Conservation (phyloP, 148 eudicot genomes). For the Chenopodium berlandieri region DNA sequence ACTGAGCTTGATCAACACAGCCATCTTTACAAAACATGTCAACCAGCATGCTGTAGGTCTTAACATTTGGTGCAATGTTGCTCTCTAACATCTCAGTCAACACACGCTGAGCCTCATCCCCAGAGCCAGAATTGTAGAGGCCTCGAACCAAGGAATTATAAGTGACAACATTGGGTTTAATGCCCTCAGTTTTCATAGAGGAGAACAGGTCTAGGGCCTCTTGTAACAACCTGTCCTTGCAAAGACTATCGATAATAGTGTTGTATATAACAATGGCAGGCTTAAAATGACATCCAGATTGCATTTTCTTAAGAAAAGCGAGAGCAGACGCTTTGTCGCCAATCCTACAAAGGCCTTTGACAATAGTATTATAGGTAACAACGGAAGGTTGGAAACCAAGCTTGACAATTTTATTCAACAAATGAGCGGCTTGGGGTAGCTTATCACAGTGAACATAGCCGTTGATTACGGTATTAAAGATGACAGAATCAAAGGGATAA, state of each 20-base stretch:
- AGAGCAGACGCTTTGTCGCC: neutral
- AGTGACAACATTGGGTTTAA: neutral
- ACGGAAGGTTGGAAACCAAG: neutral
- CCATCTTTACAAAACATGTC: neutral
- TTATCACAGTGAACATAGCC: neutral
- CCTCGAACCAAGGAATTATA: neutral
- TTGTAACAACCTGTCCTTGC: neutral
- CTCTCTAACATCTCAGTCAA: neutral
- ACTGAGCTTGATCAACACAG: neutral
- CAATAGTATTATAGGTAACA: neutral
- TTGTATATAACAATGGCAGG: neutral
- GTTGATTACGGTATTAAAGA: too few species aligned
- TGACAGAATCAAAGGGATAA: neutral
- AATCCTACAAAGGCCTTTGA: neutral
- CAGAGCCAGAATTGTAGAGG: neutral
- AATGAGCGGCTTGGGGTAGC: neutral
- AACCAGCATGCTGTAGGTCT: neutral
- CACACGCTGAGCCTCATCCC: neutral
- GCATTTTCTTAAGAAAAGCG: neutral
- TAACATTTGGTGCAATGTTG: neutral
- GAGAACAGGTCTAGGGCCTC: neutral
- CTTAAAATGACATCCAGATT: neutral
- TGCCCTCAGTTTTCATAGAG: neutral
- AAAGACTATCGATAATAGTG: neutral
- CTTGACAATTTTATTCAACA: neutral